Evolutionary conservation across 768 basidiomycete genomes (phyloP).

Genomic region (Leucocoprinus birnbaumii): DNA sequence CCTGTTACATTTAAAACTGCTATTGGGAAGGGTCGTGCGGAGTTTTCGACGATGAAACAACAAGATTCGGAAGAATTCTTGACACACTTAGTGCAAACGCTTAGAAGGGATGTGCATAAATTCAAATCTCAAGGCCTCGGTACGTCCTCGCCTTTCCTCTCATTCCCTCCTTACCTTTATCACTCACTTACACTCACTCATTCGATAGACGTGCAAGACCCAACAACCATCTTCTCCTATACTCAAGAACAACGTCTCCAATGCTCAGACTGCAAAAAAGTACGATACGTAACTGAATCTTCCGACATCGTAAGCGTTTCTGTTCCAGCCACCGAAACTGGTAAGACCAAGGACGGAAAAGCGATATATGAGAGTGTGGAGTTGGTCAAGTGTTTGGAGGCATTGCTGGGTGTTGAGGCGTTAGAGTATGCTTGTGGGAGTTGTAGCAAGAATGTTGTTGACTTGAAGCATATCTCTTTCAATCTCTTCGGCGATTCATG

Average conservation of each 20-base stretch:
- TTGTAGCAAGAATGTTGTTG: slow-evolving; percentile 71
- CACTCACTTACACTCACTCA: neutral
- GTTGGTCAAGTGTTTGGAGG: slow-evolving; percentile 59
- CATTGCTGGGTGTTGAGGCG: slow-evolving; percentile 54
- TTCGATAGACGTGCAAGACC: slow-evolving; percentile 36
- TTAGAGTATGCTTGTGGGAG: slow-evolving; percentile 81
- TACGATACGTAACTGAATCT: slow-evolving; percentile 77
- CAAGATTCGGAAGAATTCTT: slow-evolving; percentile 98
- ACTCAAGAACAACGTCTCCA: slow-evolving; percentile 86
- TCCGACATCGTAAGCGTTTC: slow-evolving; percentile 78
- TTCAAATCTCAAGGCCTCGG: slow-evolving; percentile 33
- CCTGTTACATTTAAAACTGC: slow-evolving; percentile 86
- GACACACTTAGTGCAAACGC: slow-evolving; percentile 67
- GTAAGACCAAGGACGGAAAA: slow-evolving; percentile 59
- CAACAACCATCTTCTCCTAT: slow-evolving; percentile 79
- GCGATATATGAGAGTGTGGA: slow-evolving; percentile 58
- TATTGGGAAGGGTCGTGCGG: slow-evolving; percentile 88
- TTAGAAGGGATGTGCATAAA: slow-evolving; percentile 66
- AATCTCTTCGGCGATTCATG: too few relatives aligned
- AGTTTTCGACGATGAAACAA: slow-evolving; percentile 95
- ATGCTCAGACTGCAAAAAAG: slow-evolving; percentile 74
- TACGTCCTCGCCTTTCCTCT: slow-evolving; percentile 11
- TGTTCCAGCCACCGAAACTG: slow-evolving; percentile 64
- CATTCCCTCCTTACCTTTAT: neutral
- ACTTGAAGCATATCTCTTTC: too few relatives aligned